Conservation (phyloP, 2,329 filamentous ascomycete species). For the Fusarium incarnatum region DNA sequence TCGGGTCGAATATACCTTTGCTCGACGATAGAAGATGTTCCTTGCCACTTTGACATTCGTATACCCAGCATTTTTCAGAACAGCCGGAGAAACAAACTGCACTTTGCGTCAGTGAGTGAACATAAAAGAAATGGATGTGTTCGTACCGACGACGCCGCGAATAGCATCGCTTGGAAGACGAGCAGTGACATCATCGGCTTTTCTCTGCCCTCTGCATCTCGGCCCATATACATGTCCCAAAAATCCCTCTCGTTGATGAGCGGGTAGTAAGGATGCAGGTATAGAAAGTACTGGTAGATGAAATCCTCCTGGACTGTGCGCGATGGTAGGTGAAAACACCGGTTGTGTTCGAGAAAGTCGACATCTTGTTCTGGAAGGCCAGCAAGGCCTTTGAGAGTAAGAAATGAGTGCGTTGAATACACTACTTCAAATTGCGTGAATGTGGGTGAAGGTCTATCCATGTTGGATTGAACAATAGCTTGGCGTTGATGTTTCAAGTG, state of each 20-base stretch:
- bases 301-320: constrained; percentile 8
- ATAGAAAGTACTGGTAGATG: constrained; percentile 24
- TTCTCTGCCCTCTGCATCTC: not conserved
- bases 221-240: constrained; percentile 29
- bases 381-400: not conserved
- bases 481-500: not conserved
- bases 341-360: not conserved
- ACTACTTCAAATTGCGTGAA: constrained; percentile 4
- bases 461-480: not conserved
- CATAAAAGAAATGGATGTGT: rapidly evolving
- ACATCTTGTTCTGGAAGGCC: constrained; percentile 7
- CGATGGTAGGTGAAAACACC: constrained; percentile 14
- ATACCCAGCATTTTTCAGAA: constrained; percentile 36
- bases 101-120: not conserved
- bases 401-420: not conserved
- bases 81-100: constrained; percentile 30
- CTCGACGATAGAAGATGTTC: constrained; percentile 32
- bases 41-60: constrained; percentile 29
- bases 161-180: constrained; percentile 27
- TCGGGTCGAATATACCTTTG: not conserved
- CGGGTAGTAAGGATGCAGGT: constrained; percentile 34
- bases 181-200: constrained; percentile 18
- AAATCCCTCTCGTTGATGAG: constrained; percentile 27
- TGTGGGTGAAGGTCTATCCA: not conserved
- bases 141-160: constrained; percentile 31